Base-by-base conservation (phyloP, 106 monocot genomes). In the Acanthochlamys bracteata region DNA sequence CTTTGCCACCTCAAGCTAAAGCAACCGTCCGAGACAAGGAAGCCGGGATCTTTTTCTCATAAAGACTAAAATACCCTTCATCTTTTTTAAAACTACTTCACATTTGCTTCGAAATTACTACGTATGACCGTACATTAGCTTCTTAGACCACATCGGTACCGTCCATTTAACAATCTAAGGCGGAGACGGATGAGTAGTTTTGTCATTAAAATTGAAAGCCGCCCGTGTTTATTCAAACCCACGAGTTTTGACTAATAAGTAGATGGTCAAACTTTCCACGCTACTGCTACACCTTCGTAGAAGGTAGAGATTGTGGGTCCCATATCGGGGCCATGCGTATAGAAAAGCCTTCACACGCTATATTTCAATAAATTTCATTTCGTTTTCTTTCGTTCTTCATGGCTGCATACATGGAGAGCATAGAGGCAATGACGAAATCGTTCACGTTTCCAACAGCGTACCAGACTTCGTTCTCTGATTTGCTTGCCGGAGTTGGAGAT, bases 391-490 rank as follows among this genome's bases (percentile, higher is more conserved):
- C 6, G 1, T 33, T 33, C 33, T 33, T 6, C 33, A 83, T 86
- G 83, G 75, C 67, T 71, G 72, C 85, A 26, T 74, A 77, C 20
- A 55, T 69, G 2, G 80, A 73, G 59, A 84, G 74, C 39, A 60
- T 80, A 41, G 79, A 80, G 49, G 73, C 77, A n/a, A 62, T 78
- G 11, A 63, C 80, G 11, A 73, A 69, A 41, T 69, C 82, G 24
- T 77, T 68, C 66, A 74, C 67, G 55, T 82, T 79, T 73, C 59
- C 83, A 33, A 67, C 75, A 19, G 56, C 74, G 2, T 71, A 75
- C 65, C 16, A 69, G 1, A 53, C 86, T 24, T 77, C 85, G 26
- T 93, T 83, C 80, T 69, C 93, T 17, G 79, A 84, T 20, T 66
- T 84, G 11, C 82, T 84, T 51, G 45, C 63, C 2, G 78, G 69